Evolutionary conservation across 805 yeast species (phyloP).

Genomic region (Suhomyces sp.): DNA sequence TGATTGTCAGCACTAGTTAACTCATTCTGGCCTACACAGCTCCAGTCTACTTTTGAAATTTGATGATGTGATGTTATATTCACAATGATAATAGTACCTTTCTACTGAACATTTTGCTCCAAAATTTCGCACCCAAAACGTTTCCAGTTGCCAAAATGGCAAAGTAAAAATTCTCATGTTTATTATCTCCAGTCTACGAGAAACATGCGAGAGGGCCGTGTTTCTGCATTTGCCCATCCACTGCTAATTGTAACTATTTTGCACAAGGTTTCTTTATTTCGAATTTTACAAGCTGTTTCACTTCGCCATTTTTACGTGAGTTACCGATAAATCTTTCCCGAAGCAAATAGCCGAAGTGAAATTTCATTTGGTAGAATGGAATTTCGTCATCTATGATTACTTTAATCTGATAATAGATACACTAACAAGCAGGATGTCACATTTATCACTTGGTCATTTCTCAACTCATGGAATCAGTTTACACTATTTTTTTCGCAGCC

Average conservation of each 20-base stretch:
- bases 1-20: neutral
- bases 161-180: no score
- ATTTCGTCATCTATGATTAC: neutral
- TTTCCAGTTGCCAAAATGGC: neutral
- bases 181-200: neutral
- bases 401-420: neutral
- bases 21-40: neutral
- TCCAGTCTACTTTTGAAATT: no score
- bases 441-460: neutral
- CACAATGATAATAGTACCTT: neutral
- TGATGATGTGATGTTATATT: neutral
- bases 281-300: no score
- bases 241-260: neutral
- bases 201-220: neutral
- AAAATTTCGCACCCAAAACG: no score
- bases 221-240: neutral
- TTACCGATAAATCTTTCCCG: neutral
- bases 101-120: no score
- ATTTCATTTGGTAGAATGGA: neutral
- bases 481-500: neutral
- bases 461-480: neutral
- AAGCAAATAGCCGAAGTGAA: neutral
- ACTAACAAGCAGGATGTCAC: neutral
- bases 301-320: neutral
- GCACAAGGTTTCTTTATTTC: neutral